Evolutionary conservation across 169 alveolate genomes (phyloP).

Genomic region (Babesia caballi): DNA sequence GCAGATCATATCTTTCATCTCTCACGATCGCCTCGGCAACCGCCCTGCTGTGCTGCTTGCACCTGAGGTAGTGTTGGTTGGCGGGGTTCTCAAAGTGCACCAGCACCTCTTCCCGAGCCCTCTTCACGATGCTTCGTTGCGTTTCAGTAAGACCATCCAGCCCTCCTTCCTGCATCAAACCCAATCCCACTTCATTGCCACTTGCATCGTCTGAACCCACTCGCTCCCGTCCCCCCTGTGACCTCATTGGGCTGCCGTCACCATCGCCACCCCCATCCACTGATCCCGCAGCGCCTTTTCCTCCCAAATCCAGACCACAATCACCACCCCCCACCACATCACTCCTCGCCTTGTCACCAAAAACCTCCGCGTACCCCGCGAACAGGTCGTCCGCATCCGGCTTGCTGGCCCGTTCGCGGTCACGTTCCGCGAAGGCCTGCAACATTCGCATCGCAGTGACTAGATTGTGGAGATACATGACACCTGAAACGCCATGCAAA

Average conservation of each 20-base stretch:
- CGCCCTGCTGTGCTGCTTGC: conserved; percentile 40
- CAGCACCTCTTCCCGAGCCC: conserved; percentile 35
- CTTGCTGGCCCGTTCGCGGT: conserved; percentile 11
- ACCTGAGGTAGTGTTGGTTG: conserved; percentile 36
- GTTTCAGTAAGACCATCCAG: conserved; percentile 4
- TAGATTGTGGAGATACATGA: conserved; percentile 72
- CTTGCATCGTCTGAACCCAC: too few species aligned
- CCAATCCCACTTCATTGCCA: too few species aligned
- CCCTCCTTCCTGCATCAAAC: not conserved
- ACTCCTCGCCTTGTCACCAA: not conserved
- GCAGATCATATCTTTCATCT: conserved; percentile 65
- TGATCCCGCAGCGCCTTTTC: not conserved
- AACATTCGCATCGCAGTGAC: conserved; percentile 72
- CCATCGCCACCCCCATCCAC: not conserved
- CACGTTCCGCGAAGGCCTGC: conserved; percentile 65
- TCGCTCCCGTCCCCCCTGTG: too few species aligned
- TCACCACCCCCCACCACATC: not conserved
- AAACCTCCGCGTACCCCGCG: conserved; percentile 40
- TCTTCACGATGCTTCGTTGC: conserved; percentile 18
- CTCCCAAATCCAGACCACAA: not conserved
- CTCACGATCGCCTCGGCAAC: conserved; percentile 58
- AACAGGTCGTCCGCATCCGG: conserved; percentile 58
- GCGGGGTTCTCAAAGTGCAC: conserved; percentile 52
- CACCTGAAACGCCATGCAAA: conserved; percentile 41
- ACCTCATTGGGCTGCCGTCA: not conserved